Evolutionary conservation across 2,329 filamentous ascomycete species (phyloP), one percentile per base, ranked within the genome.

Genomic region (Fusarium sp.): DNA sequence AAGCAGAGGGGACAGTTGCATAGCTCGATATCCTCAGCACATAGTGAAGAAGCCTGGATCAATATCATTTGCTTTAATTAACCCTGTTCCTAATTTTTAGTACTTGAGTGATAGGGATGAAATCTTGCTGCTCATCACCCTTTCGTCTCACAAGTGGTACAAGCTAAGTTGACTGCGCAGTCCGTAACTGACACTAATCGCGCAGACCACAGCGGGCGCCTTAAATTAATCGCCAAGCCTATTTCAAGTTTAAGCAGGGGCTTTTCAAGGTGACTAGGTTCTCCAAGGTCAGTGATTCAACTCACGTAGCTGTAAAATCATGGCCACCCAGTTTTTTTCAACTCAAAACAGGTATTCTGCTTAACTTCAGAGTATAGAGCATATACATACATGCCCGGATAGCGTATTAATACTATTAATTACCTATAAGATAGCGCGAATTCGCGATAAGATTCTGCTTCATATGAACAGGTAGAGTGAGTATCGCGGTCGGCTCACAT

Each of bases 201-300:
- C 22, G 14, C 14, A 48, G 43, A 6, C 22, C 14, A 27, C 14
- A 18, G 18, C 43, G 27, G 16, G 43, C 16, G 18, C 5, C 14
- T 18, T 18, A 2, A 10, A 27, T 48, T 18, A 11, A 27, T 48
- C 16, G 6, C 29, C 29, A 5, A 56, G 13, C 9, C 6, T 16
- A 11, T 4, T n/a, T 20, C 29, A 16, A 2, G 1, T 20, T 14
- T 9, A 4, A 33, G 6, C 3, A 24, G 4, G 2, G 9, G 2
- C n/a, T 24, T 18, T 1, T 1, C 4, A 9, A 1, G 20, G 18
- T 18, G 5, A 54, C 8, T 20, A 31, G 2, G 1, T 7, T 6
- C 14, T 37, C 13, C 2, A 14, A 27, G 11, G 4, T 1, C 1
- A 5, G n/a, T n/a, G 16, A 18, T 20, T 31, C 10, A n/a, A 5